These are phyloP conservation scores for Castanospermum australe DNA, from an alignment of 306 rosid genomes.

Conservation along the genomic window DNA sequence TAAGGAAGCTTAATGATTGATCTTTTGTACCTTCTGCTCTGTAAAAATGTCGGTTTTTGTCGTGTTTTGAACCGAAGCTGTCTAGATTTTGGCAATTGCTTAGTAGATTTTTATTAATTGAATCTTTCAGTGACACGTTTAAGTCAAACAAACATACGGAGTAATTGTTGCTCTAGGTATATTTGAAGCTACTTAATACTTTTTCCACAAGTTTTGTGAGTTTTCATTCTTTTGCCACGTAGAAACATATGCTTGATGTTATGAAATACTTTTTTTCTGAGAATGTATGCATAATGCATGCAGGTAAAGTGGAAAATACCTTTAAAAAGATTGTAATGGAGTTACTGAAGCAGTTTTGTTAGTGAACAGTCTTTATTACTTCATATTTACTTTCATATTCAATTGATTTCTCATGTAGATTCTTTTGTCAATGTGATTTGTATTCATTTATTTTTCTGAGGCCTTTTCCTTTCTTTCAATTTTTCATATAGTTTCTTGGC, in stretches of 20 bases:
- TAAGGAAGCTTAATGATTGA: background rate
- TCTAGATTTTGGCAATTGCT: background rate
- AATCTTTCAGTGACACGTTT: background rate
- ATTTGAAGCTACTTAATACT: background rate
- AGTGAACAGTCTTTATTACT: background rate
- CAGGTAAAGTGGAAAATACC: background rate
- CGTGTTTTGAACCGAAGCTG: constrained; percentile 1
- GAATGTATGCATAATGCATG: background rate
- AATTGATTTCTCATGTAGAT: background rate
- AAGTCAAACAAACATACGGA: background rate
- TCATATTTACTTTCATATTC: background rate
- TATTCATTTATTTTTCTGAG: background rate
- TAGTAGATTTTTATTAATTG: background rate
- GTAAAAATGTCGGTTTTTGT: constrained; percentile 5
- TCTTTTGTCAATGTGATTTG: background rate
- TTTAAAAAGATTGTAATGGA: background rate
- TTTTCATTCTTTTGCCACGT: background rate
- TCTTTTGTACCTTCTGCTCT: background rate
- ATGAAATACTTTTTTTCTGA: background rate
- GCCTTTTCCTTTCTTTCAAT: background rate
- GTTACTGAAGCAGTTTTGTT: background rate
- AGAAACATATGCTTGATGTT: background rate
- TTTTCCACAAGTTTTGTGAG: background rate
- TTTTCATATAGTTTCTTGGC: background rate
- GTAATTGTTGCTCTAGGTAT: background rate